These are phyloP conservation scores for Alternaria brassicicola DNA, from an alignment of 2,329 filamentous ascomycete genomes.

Conservation along the genomic window DNA sequence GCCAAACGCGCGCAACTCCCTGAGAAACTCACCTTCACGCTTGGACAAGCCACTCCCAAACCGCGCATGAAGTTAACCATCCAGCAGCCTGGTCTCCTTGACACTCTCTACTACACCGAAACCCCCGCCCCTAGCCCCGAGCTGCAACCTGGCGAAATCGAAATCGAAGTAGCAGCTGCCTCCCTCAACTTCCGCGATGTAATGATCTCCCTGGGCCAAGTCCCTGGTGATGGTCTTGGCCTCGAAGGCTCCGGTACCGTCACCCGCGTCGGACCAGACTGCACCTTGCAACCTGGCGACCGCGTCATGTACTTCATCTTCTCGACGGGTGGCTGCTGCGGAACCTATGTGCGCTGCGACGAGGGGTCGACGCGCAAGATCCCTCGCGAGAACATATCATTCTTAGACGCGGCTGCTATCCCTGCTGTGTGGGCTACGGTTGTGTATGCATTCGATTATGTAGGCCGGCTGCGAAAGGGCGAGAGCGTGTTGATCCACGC, in stretches of 20 bases:
- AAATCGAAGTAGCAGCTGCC: conserved; percentile 19
- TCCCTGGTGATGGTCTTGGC: conserved; percentile 9
- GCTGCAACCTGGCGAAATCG: conserved; percentile 18
- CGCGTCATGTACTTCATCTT: conserved; percentile 15
- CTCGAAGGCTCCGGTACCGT: conserved; percentile 23
- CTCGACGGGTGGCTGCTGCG: conserved; percentile 10
- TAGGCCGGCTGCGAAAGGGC: conserved; percentile 32
- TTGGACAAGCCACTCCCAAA: conserved; percentile 6
- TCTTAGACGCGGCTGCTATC: conserved; percentile 19
- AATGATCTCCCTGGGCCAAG: conserved; percentile 10
- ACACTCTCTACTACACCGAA: conserved; percentile 19
- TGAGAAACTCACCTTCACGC: conserved; percentile 1
- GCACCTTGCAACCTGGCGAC: conserved; percentile 10
- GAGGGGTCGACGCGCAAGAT: conserved; percentile 6
- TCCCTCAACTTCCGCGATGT: conserved; percentile 27
- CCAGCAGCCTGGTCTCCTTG: conserved; percentile 16
- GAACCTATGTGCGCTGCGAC: conserved; percentile 12
- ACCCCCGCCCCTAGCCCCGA: background rate
- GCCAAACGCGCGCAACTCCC: conserved; percentile 4
- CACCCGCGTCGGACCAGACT: conserved; percentile 10
- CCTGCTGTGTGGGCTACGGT: conserved; percentile 18
- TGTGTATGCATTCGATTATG: conserved; percentile 28
- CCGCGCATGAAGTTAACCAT: conserved; percentile 16
- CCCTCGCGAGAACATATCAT: conserved; percentile 11
- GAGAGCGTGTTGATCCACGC: conserved; percentile 39